These are phyloP conservation scores for Penicillium sp. DNA, from an alignment of 2,329 filamentous ascomycete species.

Conservation along the genomic window DNA sequence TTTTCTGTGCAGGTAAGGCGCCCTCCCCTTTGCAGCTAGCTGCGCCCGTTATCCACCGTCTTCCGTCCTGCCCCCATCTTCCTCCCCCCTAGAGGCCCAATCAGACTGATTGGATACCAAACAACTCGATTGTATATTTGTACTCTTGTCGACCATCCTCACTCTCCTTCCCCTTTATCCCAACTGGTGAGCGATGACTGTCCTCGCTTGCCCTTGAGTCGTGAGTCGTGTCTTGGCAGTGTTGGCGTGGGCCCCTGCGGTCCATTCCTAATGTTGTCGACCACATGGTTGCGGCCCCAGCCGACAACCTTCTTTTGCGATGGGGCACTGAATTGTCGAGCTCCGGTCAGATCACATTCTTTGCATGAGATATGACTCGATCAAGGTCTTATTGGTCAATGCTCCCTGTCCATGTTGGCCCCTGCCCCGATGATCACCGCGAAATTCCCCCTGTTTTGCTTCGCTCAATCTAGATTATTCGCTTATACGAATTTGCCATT, in stretches of 20 bases:
- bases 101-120: background rate
- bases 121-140: background rate
- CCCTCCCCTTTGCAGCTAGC: background rate
- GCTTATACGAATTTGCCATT: background rate
- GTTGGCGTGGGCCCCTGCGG: background rate
- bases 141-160: background rate
- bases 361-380: background rate
- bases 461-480: background rate
- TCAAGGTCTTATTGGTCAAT: background rate
- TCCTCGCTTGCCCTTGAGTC: background rate
- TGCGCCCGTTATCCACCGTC: background rate
- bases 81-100: background rate
- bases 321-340: background rate
- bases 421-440: background rate
- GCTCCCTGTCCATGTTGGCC: background rate
- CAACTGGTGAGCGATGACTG: background rate
- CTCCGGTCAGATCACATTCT: background rate
- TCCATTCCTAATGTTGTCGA: background rate
- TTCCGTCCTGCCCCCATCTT: background rate
- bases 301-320: background rate
- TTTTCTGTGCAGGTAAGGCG: background rate
- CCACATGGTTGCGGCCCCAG: conserved; percentile 4
- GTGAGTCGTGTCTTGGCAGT: background rate
- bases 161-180: background rate
- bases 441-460: background rate